Percentiles rank a stretch among this genome's conserved stretches.
phyloP scores from a whole-genome alignment of 148 eudicot genomes.

The Euryodendron excelsum region DNA sequence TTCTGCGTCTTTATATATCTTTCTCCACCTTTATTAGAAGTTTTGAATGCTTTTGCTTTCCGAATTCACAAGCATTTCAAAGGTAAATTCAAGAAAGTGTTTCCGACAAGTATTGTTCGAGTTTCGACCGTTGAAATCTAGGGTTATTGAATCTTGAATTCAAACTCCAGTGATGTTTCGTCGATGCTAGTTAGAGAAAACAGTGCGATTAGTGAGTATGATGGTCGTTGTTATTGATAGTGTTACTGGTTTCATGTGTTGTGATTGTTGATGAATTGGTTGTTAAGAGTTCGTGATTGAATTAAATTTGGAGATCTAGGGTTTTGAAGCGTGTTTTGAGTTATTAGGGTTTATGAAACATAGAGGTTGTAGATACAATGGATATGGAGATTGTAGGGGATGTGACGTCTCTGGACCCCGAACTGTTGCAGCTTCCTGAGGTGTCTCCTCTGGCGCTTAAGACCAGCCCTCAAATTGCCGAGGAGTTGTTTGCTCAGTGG shows the following conservation, averaged over 20 bases:
- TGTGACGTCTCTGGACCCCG: conserved; percentile 28
- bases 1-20: not conserved
- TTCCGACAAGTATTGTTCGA: not conserved
- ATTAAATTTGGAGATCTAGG: conserved; percentile 13
- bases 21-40: not conserved
- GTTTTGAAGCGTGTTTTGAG: conserved; percentile 7
- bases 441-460: conserved; percentile 33
- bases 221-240: not conserved
- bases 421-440: conserved; percentile 35
- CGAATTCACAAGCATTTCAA: not conserved
- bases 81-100: too few relatives aligned
- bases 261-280: not conserved
- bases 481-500: conserved; percentile 31
- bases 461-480: conserved; percentile 27
- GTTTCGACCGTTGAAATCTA: not conserved
- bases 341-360: not conserved
- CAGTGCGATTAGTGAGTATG: not conserved
- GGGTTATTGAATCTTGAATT: not conserved
- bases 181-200: not conserved
- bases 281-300: not conserved
- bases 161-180: not conserved
- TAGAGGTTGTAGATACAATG: conserved; percentile 9
- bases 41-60: not conserved
- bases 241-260: not conserved
- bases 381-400: conserved; percentile 26